Evolutionary conservation across 768 basidiomycete species (phyloP), one percentile per base, ranked within the genome.

Genomic region (Tylopilus subfusipes): DNA sequence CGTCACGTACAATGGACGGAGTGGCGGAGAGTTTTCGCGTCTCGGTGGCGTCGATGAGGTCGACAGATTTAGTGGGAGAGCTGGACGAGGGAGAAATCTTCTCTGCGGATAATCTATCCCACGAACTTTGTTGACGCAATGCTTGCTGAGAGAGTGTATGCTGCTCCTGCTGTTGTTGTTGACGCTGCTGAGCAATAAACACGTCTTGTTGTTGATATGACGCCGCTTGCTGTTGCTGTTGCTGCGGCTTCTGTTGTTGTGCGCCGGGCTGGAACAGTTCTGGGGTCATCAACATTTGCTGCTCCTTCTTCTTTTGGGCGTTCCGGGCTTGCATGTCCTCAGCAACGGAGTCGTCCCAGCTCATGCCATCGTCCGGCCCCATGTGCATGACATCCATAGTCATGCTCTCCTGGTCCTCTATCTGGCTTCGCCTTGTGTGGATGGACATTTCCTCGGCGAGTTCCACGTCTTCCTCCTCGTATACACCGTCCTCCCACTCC

Each of bases 291-390:
- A 52, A 38, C 29, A 34, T 59, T 53, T 56, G 65, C 34, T 40
- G 60, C 13, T 69, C 61, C 42, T 57, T 64, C 56, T 55, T 65
- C 53, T 50, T 62, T 57, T 69, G 64, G 21, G 56, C 63, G 44
- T 63, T 69, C 13, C 62, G 70, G 14, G 65, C 68, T 50, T 77
- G 79, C 58, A 78, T 76, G 42, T 78, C 76, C 50, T 80, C 82
- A 2, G 81, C 84, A 12, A 77, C 79, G 34, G 76, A 71, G 50
- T 92, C 89, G 45, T 93, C 92, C 93, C 94, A 95, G 55, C 81
- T 80, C 82, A 95, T 90, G 3, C 85, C 88, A 63, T 94, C 93
- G 56, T 93, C 91, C 0, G 80, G 82, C 49, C 88, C 87, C 77
- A 86, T 82, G 5, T 66, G 66, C 50, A 69, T 65, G 16, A 48